phyloP scores from a whole-genome alignment of 2,329 filamentous ascomycete genomes.

The Metarhizium guizhouense region DNA sequence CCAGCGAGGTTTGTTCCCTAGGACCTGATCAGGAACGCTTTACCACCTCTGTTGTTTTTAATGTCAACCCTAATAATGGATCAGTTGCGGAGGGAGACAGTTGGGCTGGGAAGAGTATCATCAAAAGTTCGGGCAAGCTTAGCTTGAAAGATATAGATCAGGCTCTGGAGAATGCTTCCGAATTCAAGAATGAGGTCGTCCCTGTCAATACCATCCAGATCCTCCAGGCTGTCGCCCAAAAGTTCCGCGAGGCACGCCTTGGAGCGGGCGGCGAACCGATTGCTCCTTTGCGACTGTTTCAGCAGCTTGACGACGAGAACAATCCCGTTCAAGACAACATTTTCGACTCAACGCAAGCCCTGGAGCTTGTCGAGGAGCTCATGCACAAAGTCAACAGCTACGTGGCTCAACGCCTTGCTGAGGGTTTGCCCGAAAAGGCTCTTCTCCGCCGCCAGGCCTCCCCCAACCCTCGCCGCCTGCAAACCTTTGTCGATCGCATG shows the following conservation, averaged over 20 bases:
- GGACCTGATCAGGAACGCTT: constrained; percentile 81
- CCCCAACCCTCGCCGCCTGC: constrained; percentile 79
- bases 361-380: constrained; percentile 91
- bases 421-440: constrained; percentile 82
- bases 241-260: constrained; percentile 82
- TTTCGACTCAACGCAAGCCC: constrained; percentile 80
- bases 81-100: constrained; percentile 74
- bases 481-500: constrained; percentile 91
- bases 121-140: constrained; percentile 84
- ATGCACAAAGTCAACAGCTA: constrained; percentile 87
- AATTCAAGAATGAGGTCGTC: constrained; percentile 55
- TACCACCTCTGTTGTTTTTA: constrained; percentile 88
- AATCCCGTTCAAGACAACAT: constrained; percentile 94
- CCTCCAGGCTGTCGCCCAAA: constrained; percentile 73
- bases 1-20: constrained; percentile 80
- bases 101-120: constrained; percentile 88
- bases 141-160: constrained; percentile 79
- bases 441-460: constrained; percentile 78
- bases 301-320: constrained; percentile 96
- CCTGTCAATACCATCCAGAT: constrained; percentile 71
- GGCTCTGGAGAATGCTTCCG: constrained; percentile 57
- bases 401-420: constrained; percentile 74
- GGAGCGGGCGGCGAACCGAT: constrained; percentile 71
- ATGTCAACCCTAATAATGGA: constrained; percentile 74
- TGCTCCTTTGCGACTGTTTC: constrained; percentile 77